Evolutionary conservation across 805 yeast genomes (phyloP).

Genomic region (Nakazawaea wyomingensis): DNA sequence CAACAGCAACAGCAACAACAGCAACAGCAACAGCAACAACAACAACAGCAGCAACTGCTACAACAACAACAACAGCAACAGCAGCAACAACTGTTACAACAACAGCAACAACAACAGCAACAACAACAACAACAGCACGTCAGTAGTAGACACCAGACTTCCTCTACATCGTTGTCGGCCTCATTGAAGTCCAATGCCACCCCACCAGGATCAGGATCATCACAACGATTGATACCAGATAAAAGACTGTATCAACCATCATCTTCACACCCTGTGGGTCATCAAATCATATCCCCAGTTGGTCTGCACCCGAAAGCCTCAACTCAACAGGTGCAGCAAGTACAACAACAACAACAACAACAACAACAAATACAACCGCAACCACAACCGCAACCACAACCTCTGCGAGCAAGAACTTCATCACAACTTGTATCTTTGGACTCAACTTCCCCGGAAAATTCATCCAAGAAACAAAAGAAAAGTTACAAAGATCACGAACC

Average conservation of each 20-base stretch:
- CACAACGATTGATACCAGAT: constrained; percentile 6
- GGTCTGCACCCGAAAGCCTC: not conserved
- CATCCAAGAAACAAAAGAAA: constrained; percentile 17
- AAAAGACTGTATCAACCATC: constrained; percentile 10
- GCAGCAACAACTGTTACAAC: constrained; percentile 22
- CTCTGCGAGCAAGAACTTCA: constrained; percentile 7
- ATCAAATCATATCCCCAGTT: constrained; percentile 14
- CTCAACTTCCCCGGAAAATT: constrained; percentile 17
- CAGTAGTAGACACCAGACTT: constrained; percentile 19
- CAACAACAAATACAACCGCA: no score
- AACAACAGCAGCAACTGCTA: constrained; percentile 18
- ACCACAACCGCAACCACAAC: not conserved
- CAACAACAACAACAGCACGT: constrained; percentile 14
- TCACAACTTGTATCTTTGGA: constrained; percentile 8
- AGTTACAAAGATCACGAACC: constrained; percentile 14
- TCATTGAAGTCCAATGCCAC: constrained; percentile 16
- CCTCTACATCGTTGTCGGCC: constrained; percentile 21
- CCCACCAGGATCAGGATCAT: constrained; percentile 14
- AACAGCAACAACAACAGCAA: constrained; percentile 16
- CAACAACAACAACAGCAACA: constrained; percentile 28
- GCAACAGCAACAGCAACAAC: constrained; percentile 15
- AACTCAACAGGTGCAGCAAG: constrained; percentile 9
- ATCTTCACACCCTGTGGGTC: not conserved
- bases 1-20: constrained; percentile 13
- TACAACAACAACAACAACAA: constrained; percentile 14